phyloP scores from a whole-genome alignment of 148 eudicot genomes.

The Amaranthus palmeri region DNA sequence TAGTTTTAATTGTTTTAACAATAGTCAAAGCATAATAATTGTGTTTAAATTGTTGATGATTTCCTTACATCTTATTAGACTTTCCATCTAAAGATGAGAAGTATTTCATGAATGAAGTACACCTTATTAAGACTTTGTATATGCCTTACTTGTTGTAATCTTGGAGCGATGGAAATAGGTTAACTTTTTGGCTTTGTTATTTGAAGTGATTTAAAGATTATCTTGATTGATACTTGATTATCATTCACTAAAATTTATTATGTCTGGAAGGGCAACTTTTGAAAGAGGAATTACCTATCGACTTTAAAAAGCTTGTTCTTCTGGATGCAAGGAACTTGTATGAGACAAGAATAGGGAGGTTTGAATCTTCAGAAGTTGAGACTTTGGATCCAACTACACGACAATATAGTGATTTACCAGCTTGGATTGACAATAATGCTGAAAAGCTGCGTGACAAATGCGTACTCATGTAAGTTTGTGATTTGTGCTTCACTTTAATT shows the following conservation, averaged over 20 bases:
- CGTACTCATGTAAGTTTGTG: constrained; percentile 71
- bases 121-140: no score
- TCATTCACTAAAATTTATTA: constrained; percentile 11
- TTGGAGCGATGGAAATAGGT: not conserved
- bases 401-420: constrained; percentile 93
- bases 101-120: not conserved
- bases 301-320: constrained; percentile 51
- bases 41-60: not conserved
- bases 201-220: not conserved
- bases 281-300: constrained; percentile 33
- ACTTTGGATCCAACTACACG: constrained; percentile 91
- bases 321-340: constrained; percentile 94
- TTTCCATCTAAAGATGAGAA: not conserved
- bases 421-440: constrained; percentile 76
- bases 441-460: constrained; percentile 67
- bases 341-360: constrained; percentile 96
- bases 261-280: constrained; percentile 43
- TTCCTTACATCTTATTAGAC: not conserved
- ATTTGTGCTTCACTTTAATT: not conserved
- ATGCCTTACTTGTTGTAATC: not conserved
- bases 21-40: not conserved
- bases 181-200: not conserved
- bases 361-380: constrained; percentile 58
- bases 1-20: no score
- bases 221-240: not conserved